These are phyloP conservation scores for Orbilia brochopaga DNA, from an alignment of 2,329 filamentous ascomycete species.

Conservation along the genomic window DNA sequence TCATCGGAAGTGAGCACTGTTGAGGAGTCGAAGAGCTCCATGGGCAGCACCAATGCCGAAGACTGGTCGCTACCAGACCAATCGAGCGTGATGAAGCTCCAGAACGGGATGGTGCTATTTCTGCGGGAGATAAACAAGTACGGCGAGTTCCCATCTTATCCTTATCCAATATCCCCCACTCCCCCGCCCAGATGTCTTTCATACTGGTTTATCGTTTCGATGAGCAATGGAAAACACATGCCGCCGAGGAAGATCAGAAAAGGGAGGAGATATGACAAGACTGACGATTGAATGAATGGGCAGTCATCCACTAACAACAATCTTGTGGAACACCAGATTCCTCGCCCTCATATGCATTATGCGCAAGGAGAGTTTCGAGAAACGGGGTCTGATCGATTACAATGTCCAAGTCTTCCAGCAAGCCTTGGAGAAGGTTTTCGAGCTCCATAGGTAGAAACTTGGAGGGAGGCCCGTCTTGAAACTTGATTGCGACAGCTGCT, in stretches of 20 bases:
- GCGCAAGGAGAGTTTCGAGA: constrained; percentile 82
- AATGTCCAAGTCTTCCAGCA: constrained; percentile 83
- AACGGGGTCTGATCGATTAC: constrained; percentile 84
- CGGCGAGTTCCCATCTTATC: constrained; percentile 4
- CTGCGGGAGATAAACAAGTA: constrained; percentile 70
- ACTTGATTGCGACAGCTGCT: constrained; percentile 37
- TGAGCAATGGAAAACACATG: background rate
- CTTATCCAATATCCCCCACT: constrained; percentile 8
- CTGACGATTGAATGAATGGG: background rate
- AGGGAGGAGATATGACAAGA: background rate
- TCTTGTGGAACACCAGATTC: constrained; percentile 62
- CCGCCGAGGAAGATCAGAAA: background rate
- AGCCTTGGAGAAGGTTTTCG: constrained; percentile 78
- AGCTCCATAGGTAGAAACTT: constrained; percentile 60
- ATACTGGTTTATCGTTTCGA: background rate
- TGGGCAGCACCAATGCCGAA: constrained; percentile 24
- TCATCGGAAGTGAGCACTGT: constrained; percentile 61
- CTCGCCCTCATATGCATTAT: constrained; percentile 83
- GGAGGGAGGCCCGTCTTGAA: constrained; percentile 29
- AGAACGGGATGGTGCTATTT: constrained; percentile 72
- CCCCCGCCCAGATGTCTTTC: constrained; percentile 14
- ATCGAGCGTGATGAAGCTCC: constrained; percentile 69
- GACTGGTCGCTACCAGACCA: constrained; percentile 66
- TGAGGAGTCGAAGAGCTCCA: constrained; percentile 41
- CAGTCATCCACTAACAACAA: background rate